Evolutionary conservation across 2,329 filamentous ascomycete genomes (phyloP).

Genomic region (Diaporthe vexans): DNA sequence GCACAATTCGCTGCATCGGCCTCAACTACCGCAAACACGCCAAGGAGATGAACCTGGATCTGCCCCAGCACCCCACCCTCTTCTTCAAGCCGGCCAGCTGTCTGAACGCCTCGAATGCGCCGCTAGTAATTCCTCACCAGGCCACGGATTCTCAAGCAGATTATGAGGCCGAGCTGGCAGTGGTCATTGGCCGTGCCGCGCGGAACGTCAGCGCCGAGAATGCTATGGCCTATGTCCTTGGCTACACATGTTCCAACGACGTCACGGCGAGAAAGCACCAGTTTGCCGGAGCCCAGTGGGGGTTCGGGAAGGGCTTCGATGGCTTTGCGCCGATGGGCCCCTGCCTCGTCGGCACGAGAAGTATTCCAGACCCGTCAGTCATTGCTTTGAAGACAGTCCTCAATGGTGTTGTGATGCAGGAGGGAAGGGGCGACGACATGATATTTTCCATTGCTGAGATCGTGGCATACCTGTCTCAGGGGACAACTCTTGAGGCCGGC

Average conservation of each 20-base stretch:
- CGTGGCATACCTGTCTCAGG: conserved; percentile 54
- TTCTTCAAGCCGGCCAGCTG: conserved; percentile 57
- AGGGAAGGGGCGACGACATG: conserved; percentile 50
- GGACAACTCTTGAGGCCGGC: conserved; percentile 54
- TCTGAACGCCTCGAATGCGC: conserved; percentile 50
- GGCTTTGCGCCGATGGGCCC: conserved; percentile 55
- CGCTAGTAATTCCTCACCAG: conserved; percentile 49
- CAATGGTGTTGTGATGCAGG: conserved; percentile 34
- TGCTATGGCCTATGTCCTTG: conserved; percentile 67
- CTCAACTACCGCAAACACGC: conserved; percentile 61
- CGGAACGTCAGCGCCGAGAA: conserved; percentile 58
- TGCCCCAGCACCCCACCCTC: conserved; percentile 53
- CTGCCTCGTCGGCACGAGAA: conserved; percentile 49
- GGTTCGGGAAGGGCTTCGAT: conserved; percentile 65
- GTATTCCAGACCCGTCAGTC: conserved; percentile 50
- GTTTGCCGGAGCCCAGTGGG: conserved; percentile 72
- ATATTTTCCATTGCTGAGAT: conserved; percentile 55
- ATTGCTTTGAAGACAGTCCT: conserved; percentile 17
- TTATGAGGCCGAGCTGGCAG: conserved; percentile 70
- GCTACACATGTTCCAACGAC: conserved; percentile 69
- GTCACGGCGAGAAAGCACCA: conserved; percentile 65
- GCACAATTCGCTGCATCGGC: conserved; percentile 60
- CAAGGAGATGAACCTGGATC: conserved; percentile 53
- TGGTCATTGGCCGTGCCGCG: conserved; percentile 66
- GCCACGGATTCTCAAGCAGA: conserved; percentile 57